Conservation (phyloP, 257 asterid genomes). For the Fraxinus americana region DNA sequence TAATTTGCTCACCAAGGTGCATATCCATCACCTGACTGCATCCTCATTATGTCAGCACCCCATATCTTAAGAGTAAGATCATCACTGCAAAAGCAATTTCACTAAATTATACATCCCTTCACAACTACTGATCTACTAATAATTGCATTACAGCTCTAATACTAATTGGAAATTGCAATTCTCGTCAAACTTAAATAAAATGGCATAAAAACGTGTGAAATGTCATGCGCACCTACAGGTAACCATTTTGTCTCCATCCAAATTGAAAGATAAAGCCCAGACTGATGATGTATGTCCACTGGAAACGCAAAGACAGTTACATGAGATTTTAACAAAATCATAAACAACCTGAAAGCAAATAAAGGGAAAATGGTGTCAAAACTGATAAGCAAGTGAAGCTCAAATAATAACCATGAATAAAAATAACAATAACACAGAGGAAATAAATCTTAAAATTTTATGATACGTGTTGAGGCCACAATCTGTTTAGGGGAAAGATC, state of each 20-base stretch:
- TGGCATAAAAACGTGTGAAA: conserved; percentile 8
- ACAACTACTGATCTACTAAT: too few relatives aligned
- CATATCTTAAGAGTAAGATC: conserved; percentile 89
- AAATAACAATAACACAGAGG: too few relatives aligned
- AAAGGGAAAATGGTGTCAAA: too few relatives aligned
- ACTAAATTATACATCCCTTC: not conserved
- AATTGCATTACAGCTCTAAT: not conserved
- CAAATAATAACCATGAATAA: too few relatives aligned
- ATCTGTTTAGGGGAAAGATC: too few relatives aligned
- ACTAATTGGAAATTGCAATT: not conserved
- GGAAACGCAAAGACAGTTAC: conserved; percentile 19
- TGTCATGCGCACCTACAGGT: conserved; percentile 72
- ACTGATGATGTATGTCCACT: conserved; percentile 91
- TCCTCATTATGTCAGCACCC: conserved; percentile 50
- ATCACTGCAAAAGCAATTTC: conserved; percentile 58
- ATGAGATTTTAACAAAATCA: conserved; percentile 20
- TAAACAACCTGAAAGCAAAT: not conserved
- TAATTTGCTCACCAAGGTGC: conserved; percentile 69
- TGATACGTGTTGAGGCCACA: too few relatives aligned
- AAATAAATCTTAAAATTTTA: too few relatives aligned
- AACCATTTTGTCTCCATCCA: conserved; percentile 80
- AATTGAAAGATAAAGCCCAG: conserved; percentile 80
- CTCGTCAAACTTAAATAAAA: not conserved
- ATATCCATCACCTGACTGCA: conserved; percentile 53
- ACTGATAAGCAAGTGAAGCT: too few relatives aligned